A percentile compares a stretch with the other conserved stretches of the same genome.
Conservation (phyloP, 2,329 filamentous ascomycete genomes). For the Penicillium sp. region DNA sequence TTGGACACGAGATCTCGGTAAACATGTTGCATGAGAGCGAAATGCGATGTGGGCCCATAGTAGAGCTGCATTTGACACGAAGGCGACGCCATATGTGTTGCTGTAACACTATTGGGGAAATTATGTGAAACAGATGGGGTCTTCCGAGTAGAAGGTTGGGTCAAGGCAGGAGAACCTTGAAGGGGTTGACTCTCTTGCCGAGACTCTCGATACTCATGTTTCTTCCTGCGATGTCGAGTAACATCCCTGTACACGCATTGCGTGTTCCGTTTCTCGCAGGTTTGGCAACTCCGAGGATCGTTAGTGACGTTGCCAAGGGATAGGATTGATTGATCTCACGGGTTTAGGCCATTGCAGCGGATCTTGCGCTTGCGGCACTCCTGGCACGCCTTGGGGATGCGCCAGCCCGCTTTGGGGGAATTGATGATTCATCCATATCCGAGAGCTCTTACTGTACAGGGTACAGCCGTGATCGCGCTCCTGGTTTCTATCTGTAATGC, state of each 20-base stretch:
- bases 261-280: conserved; percentile 31
- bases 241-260: conserved; percentile 37
- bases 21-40: conserved; percentile 41
- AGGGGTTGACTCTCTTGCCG: conserved; percentile 12
- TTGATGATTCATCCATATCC: conserved; percentile 25
- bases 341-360: conserved; percentile 37
- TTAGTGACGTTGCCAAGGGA: background rate
- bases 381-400: conserved; percentile 39
- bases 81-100: conserved; percentile 44
- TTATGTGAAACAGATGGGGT: conserved; percentile 22
- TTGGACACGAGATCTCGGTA: conserved; percentile 32
- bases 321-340: conserved; percentile 20
- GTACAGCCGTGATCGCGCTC: background rate
- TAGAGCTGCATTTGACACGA: conserved; percentile 45
- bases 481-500: conserved; percentile 2
- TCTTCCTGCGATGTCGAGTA: conserved; percentile 34
- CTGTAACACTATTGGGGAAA: conserved; percentile 44
- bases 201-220: conserved; percentile 20
- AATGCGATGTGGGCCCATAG: conserved; percentile 47
- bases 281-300: conserved; percentile 27
- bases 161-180: conserved; percentile 13
- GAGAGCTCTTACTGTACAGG: background rate
- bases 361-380: conserved; percentile 42
- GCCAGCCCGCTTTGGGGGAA: conserved; percentile 25
- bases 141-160: conserved; percentile 13